Conservation (phyloP, 331 rosid species). For the Malus hybrid region DNA sequence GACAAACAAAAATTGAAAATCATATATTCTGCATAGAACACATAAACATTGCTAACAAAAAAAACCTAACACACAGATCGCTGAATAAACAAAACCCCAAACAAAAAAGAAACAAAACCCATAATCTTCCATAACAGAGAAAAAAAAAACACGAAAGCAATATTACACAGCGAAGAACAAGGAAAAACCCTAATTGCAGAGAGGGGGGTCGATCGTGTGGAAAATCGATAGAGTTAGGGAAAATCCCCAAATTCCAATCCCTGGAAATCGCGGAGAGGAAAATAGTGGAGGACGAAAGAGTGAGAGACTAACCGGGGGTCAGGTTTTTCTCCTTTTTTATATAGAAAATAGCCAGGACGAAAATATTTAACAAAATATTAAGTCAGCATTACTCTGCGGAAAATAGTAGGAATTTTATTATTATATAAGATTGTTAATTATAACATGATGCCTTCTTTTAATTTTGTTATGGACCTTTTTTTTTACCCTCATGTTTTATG, state of each 20-base stretch:
- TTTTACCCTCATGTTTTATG: too few relatives aligned
- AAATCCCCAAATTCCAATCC: constrained; percentile 5
- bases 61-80: background rate
- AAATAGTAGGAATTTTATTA: background rate
- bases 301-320: background rate
- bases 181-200: background rate
- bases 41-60: background rate
- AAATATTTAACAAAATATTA: background rate
- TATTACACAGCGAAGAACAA: background rate
- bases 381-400: background rate
- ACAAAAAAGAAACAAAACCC: background rate
- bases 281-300: background rate
- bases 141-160: background rate
- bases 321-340: background rate
- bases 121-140: background rate
- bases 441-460: too few relatives aligned
- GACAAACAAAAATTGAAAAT: background rate
- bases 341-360: background rate
- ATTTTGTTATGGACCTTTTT: too few relatives aligned
- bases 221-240: background rate
- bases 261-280: constrained; percentile 5
- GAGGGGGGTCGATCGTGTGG: background rate
- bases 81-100: background rate
- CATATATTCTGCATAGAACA: background rate
- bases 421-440: too few relatives aligned